A percentile compares a stretch with the other conserved stretches of the same genome.
phyloP scores from a whole-genome alignment of 108 stramenopile genomes.

The Asterionellopsis glacialis region DNA sequence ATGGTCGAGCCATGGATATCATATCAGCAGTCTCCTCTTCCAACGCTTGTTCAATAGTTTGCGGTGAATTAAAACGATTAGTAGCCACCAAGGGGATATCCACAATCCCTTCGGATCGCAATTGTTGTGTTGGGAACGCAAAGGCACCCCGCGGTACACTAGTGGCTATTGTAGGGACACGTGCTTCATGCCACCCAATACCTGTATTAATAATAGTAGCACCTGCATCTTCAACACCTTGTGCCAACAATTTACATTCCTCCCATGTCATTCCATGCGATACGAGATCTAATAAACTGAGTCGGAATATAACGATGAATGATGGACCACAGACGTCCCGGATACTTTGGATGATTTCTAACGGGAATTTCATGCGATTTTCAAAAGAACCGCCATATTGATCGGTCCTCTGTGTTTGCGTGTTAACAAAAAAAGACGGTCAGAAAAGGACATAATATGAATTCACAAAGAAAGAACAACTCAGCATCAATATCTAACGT shows the following conservation, averaged over 20 bases:
- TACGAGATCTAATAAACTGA: constrained; percentile 95
- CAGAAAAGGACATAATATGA: too few relatives aligned
- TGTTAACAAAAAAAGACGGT: too few relatives aligned
- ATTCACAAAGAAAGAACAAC: too few relatives aligned
- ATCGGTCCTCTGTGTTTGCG: constrained; percentile 59
- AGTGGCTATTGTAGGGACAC: constrained; percentile 97
- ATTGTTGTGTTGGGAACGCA: constrained; percentile 84
- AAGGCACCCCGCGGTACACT: constrained; percentile 94
- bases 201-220: constrained; percentile 97
- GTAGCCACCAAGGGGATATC: constrained; percentile 90
- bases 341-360: constrained; percentile 86
- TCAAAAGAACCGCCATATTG: constrained; percentile 84
- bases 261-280: constrained; percentile 91
- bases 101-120: constrained; percentile 72
- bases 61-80: constrained; percentile 96
- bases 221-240: constrained; percentile 84
- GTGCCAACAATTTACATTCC: constrained; percentile 84
- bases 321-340: constrained; percentile 79
- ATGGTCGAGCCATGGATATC: constrained; percentile 95
- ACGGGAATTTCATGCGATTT: constrained; percentile 87
- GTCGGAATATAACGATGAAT: constrained; percentile 96
- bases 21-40: constrained; percentile 77
- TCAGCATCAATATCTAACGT: too few relatives aligned
- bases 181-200: constrained; percentile 99
- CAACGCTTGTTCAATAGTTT: constrained; percentile 78